phyloP scores from a whole-genome alignment of 2,329 filamentous ascomycete genomes.

The Colletotrichum plurivorum region DNA sequence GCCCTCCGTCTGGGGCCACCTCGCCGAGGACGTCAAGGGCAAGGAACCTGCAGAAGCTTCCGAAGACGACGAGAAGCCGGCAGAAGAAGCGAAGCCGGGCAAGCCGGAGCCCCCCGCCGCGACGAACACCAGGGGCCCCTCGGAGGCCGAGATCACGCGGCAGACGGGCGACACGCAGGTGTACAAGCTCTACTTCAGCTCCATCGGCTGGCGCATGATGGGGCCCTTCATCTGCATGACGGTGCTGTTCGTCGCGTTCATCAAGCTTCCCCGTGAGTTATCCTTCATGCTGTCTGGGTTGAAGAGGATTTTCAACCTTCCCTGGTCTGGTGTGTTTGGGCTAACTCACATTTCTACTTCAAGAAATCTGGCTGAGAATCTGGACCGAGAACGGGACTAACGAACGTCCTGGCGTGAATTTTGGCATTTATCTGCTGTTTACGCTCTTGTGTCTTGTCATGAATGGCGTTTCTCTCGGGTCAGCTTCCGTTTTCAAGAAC shows the following conservation, averaged over 20 bases:
- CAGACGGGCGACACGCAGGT: conserved; percentile 48
- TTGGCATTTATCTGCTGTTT: conserved; percentile 46
- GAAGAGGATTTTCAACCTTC: too few relatives aligned
- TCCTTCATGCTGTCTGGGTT: rapidly evolving
- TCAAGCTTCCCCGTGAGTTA: conserved; percentile 46
- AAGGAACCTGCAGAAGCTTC: background rate
- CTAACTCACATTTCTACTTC: too few relatives aligned
- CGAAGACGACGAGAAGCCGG: background rate
- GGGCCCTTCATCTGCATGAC: conserved; percentile 40
- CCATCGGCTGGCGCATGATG: conserved; percentile 45
- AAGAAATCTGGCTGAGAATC: conserved; percentile 51
- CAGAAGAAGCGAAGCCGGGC: background rate
- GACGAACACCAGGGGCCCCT: conserved; percentile 9
- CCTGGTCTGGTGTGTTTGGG: too few relatives aligned
- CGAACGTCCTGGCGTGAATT: conserved; percentile 39
- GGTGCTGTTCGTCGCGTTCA: conserved; percentile 42
- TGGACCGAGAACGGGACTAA: conserved; percentile 47
- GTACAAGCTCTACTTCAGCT: conserved; percentile 48
- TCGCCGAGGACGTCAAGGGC: conserved; percentile 30
- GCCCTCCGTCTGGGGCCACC: conserved; percentile 39
- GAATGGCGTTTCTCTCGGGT: conserved; percentile 25
- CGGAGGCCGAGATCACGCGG: conserved; percentile 44
- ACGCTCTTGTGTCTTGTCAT: conserved; percentile 44
- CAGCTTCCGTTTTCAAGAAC: conserved; percentile 21
- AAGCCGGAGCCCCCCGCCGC: background rate